Percentiles rank a stretch among this genome's conserved stretches.
Conservation (phyloP, 306 rosid species). For the Sicyos baderoa region DNA sequence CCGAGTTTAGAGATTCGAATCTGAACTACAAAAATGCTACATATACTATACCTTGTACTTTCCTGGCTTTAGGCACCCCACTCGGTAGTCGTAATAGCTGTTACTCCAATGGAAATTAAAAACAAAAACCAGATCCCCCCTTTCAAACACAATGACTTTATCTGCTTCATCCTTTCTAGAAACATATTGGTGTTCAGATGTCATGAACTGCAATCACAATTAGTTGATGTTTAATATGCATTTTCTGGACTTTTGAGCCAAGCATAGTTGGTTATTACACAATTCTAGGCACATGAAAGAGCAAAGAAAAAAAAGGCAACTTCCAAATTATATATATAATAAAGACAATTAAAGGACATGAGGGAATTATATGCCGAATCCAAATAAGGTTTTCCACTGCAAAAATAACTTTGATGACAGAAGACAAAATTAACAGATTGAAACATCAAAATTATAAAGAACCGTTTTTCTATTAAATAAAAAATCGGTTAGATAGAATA, state of each 20-base stretch:
- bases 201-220: slow-evolving; percentile 73
- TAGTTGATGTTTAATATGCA: slow-evolving; percentile 16
- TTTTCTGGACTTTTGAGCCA: not conserved
- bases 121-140: slow-evolving; percentile 74
- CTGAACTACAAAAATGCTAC: not conserved
- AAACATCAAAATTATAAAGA: not conserved
- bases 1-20: not conserved
- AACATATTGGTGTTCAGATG: slow-evolving; percentile 72
- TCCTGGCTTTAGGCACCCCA: slow-evolving; percentile 83
- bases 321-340: not conserved
- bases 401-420: not conserved
- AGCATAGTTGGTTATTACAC: not conserved
- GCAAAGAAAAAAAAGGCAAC: not conserved
- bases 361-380: not conserved
- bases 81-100: slow-evolving; percentile 72
- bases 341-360: not conserved
- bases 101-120: slow-evolving; percentile 90
- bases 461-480: not conserved
- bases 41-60: slow-evolving; percentile 63
- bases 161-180: slow-evolving; percentile 77
- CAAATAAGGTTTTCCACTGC: not conserved
- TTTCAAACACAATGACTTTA: slow-evolving; percentile 64
- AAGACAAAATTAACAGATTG: not conserved
- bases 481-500: not conserved
- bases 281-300: not conserved